Conservation (phyloP, 1,284 basidiomycete species). For the Clitocybe nebularis region DNA sequence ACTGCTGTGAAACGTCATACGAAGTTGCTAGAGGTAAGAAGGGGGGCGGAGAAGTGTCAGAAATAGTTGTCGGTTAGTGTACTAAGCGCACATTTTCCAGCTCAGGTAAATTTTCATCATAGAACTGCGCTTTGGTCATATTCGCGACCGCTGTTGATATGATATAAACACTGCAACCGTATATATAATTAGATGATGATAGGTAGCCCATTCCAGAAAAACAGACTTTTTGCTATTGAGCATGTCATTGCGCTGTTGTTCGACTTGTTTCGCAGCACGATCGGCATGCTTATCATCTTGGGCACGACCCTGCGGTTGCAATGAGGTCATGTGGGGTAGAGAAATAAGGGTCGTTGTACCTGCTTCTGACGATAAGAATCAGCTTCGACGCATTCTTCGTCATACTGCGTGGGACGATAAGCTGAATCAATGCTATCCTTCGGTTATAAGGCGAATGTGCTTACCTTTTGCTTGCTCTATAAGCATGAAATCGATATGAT, state of each 20-base stretch:
- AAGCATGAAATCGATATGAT: constrained; percentile 4
- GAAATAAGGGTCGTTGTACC: constrained; percentile 33
- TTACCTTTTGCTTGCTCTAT: constrained; percentile 75
- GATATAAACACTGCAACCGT: constrained; percentile 54
- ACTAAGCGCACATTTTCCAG: constrained; percentile 64
- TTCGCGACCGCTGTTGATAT: constrained; percentile 69
- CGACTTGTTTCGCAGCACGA: constrained; percentile 65
- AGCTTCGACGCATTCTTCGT: constrained; percentile 70
- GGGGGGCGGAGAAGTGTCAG: constrained; percentile 14
- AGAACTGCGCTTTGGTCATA: constrained; percentile 64
- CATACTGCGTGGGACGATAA: constrained; percentile 49
- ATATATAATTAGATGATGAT: constrained; percentile 1
- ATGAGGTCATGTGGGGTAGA: constrained; percentile 6
- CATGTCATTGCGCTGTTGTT: constrained; percentile 74
- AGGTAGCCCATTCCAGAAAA: constrained; percentile 4
- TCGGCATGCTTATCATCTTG: constrained; percentile 74
- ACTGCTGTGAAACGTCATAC: no score
- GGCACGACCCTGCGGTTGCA: constrained; percentile 48
- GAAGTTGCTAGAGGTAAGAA: constrained; percentile 49
- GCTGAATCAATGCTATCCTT: background rate
- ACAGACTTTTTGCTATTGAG: constrained; percentile 75
- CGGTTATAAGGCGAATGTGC: no score
- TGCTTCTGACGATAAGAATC: constrained; percentile 74
- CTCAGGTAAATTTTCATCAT: constrained; percentile 57
- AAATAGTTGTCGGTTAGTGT: constrained; percentile 8